These are phyloP conservation scores for Claviceps africana DNA, from an alignment of 2,329 filamentous ascomycete genomes.

Conservation along the genomic window DNA sequence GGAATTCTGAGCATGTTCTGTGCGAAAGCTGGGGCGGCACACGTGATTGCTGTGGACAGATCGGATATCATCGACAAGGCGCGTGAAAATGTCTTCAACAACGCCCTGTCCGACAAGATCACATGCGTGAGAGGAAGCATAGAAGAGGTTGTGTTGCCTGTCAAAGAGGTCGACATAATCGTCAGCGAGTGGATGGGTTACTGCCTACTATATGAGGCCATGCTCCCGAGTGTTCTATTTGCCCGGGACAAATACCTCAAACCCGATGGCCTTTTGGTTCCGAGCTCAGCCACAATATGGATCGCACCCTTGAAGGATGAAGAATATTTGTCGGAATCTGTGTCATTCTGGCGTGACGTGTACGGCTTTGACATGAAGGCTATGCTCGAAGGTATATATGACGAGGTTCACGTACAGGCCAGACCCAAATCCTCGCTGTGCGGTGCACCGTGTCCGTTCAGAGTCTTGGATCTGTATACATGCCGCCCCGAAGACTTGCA, in stretches of 20 bases:
- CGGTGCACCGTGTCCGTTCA: conserved; percentile 50
- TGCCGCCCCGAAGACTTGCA: conserved; percentile 57
- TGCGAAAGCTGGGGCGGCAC: conserved; percentile 72
- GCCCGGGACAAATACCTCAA: conserved; percentile 78
- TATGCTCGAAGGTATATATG: conserved; percentile 71
- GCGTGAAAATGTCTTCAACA: conserved; percentile 69
- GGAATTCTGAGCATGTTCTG: conserved; percentile 93
- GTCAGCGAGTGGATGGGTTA: conserved; percentile 99
- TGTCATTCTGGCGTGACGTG: conserved; percentile 79
- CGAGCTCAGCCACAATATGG: conserved; percentile 71
- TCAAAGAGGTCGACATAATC: conserved; percentile 79
- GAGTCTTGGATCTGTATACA: conserved; percentile 63
- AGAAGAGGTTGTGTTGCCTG: conserved; percentile 69
- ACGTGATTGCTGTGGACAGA: conserved; percentile 84
- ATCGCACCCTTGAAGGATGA: conserved; percentile 67
- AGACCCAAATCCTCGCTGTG: conserved; percentile 48
- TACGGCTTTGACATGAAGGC: conserved; percentile 91
- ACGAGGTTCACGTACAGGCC: conserved; percentile 67
- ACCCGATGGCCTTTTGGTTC: conserved; percentile 69
- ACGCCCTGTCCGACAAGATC: conserved; percentile 59
- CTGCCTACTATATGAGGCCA: conserved; percentile 81
- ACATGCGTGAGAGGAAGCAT: conserved; percentile 74
- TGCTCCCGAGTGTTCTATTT: conserved; percentile 84
- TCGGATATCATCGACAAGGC: conserved; percentile 82
- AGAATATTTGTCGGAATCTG: conserved; percentile 63